A percentile compares a stretch with the other conserved stretches of the same genome.
Conservation (phyloP, 208 protist species). For the Novymonas esmeraldas region DNA sequence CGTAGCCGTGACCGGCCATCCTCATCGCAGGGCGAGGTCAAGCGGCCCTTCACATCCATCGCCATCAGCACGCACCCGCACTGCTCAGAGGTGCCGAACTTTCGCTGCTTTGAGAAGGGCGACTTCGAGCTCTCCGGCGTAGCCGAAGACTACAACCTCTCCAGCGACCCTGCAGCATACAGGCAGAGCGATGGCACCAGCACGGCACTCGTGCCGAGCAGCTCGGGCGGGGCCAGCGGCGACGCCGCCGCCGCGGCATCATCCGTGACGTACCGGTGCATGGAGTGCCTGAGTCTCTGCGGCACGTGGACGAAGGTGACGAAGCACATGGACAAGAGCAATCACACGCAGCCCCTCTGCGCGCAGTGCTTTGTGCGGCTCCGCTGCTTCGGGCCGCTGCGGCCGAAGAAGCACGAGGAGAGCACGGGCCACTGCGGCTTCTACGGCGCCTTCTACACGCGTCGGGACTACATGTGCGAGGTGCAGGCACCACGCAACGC, state of each 20-base stretch:
- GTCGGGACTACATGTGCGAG: slow-evolving; percentile 59
- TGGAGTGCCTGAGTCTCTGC: slow-evolving; percentile 60
- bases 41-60: slow-evolving; percentile 15
- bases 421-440: slow-evolving; percentile 55
- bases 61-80: slow-evolving; percentile 22
- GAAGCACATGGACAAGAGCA: slow-evolving; percentile 58
- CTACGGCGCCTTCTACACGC: slow-evolving; percentile 64
- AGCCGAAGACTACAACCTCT: slow-evolving; percentile 24
- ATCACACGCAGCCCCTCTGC: slow-evolving; percentile 64
- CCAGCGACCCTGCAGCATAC: neutral
- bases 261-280: slow-evolving; percentile 49
- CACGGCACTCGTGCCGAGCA: neutral
- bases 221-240: neutral
- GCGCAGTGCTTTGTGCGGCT: slow-evolving; percentile 48
- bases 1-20: slow-evolving; percentile 8
- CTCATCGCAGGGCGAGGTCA: neutral
- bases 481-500: slow-evolving; percentile 17
- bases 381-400: slow-evolving; percentile 64
- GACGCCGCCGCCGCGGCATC: neutral
- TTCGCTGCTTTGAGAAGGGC: slow-evolving; percentile 27
- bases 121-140: slow-evolving; percentile 25
- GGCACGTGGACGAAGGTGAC: slow-evolving; percentile 74
- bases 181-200: neutral
- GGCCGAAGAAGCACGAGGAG: slow-evolving; percentile 58
- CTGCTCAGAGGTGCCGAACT: slow-evolving; percentile 18